Conservation (phyloP, 805 yeast species). For the Yamadazyma phyllophila region DNA sequence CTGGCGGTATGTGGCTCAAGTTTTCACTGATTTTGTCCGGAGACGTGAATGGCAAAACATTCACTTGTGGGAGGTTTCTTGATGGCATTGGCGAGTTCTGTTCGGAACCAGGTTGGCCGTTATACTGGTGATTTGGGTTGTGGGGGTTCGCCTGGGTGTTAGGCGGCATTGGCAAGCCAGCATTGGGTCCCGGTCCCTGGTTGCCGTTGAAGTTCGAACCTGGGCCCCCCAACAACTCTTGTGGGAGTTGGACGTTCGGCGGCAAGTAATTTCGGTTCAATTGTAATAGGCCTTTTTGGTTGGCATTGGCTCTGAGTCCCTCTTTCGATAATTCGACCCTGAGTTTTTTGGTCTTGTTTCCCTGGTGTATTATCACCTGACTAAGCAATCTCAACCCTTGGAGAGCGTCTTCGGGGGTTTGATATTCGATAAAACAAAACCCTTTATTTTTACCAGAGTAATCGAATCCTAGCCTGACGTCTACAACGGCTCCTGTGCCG, state of each 20-base stretch:
- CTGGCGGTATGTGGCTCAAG: constrained; percentile 64
- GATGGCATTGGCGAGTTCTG: constrained; percentile 30
- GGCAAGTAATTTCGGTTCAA: constrained; percentile 51
- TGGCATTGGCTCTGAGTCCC: constrained; percentile 41
- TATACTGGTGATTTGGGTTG: neutral
- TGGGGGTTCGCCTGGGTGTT: neutral
- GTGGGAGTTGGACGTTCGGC: constrained; percentile 55
- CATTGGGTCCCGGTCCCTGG: neutral
- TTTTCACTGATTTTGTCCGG: constrained; percentile 62
- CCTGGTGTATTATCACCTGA: constrained; percentile 38
- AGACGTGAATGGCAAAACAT: constrained; percentile 42
- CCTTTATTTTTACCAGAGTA: constrained; percentile 61
- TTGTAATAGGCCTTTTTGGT: constrained; percentile 42
- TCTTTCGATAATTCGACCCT: constrained; percentile 63
- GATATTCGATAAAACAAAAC: constrained; percentile 64
- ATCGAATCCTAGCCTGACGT: constrained; percentile 61
- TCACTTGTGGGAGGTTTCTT: constrained; percentile 45
- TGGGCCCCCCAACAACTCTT: constrained; percentile 31
- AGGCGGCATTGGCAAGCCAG: neutral
- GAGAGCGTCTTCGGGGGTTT: constrained; percentile 49
- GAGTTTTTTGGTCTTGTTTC: constrained; percentile 44
- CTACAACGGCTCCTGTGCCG: constrained; percentile 70
- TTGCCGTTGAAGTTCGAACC: neutral
- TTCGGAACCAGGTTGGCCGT: neutral
- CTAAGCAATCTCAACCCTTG: constrained; percentile 44